Base-by-base conservation (phyloP, 2,329 filamentous ascomycete species). In the Cytospora paraplurivora region DNA sequence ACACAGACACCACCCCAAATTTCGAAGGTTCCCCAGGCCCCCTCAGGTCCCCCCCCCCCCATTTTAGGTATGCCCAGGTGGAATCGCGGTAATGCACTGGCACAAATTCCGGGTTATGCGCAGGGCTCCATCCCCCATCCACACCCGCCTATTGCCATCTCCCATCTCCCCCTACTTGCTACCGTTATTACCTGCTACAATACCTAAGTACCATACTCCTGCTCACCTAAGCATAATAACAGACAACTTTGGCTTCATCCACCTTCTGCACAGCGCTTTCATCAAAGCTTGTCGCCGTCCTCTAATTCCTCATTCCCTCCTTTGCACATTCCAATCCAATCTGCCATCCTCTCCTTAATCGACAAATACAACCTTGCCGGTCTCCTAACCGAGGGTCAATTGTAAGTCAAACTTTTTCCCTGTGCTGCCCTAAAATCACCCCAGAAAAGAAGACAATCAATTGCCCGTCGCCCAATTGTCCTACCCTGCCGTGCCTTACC, bases 321-420 rank as follows among this genome's bases (percentile, higher is more conserved):
- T 64, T 66, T 66, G 59, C 64, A 61, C 59, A 66, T 66, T 64
- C 64, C 62, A 64, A 44, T 59, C 62, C 56, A 61, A 50, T 61
- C 59, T 54, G 33, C 54, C 57, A 33, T 66, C 62, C 61, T 56
- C 56, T 64, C 64, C 64, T 66, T 66, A 37, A 61, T 35, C 61
- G 19, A 53, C 64, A 19, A 64, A 56, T 50, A 56, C 50, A 57
- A 62, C 55, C 49, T 53, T 56, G n/a, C 38, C 56, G 47, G 47
- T 37, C 54, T 63, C 52, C 54, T 62, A 41, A 41, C 44, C 55
- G 55, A 53, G 56, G 52, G 49, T 65, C 59, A 63, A 67, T 61
- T 67, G 70, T 71, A 70, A 69, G 70, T 71, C n/a, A 57, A 33
- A 59, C 35, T 63, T 62, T 52, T 59, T 55, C 38, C 53, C 27